These are phyloP conservation scores for Mucor velutinosus DNA, from an alignment of 371 early-diverging fungal species.

Conservation along the genomic window DNA sequence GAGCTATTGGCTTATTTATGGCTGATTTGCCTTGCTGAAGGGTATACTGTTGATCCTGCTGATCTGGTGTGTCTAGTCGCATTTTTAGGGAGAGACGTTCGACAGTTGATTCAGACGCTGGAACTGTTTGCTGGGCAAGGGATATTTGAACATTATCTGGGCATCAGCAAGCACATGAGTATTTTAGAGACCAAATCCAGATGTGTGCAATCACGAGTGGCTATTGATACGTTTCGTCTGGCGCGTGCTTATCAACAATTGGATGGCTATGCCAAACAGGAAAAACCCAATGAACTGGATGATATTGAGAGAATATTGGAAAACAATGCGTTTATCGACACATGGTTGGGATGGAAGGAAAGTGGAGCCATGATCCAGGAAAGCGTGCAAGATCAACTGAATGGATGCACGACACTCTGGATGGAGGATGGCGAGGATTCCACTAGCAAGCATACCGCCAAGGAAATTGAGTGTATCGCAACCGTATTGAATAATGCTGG, in stretches of 20 bases:
- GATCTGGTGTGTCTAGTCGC: slow-evolving; percentile 34
- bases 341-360: slow-evolving; percentile 8
- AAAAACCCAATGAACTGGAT: slow-evolving; percentile 4
- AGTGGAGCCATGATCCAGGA: slow-evolving; percentile 4
- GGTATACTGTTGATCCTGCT: slow-evolving; percentile 31
- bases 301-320: slow-evolving; percentile 4
- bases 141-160: slow-evolving; percentile 19
- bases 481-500: not conserved
- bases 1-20: slow-evolving; percentile 41
- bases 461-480: not conserved
- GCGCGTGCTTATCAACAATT: slow-evolving; percentile 8
- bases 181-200: slow-evolving; percentile 1
- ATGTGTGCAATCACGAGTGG: slow-evolving; percentile 5
- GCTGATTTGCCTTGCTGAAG: slow-evolving; percentile 40
- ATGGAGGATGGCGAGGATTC: slow-evolving; percentile 3
- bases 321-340: slow-evolving; percentile 13
- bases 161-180: slow-evolving; percentile 4
- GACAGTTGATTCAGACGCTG: slow-evolving; percentile 37
- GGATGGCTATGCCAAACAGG: not conserved
- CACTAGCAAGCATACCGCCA: not conserved
- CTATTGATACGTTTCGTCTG: slow-evolving; percentile 22
- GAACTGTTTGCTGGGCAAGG: slow-evolving; percentile 21
- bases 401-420: slow-evolving; percentile 14
- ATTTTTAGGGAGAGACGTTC: slow-evolving; percentile 33
- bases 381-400: slow-evolving; percentile 4